Evolutionary conservation across 768 basidiomycete genomes (phyloP), one percentile per base, ranked within the genome.

Genomic region (Nidularia pulvinata): DNA sequence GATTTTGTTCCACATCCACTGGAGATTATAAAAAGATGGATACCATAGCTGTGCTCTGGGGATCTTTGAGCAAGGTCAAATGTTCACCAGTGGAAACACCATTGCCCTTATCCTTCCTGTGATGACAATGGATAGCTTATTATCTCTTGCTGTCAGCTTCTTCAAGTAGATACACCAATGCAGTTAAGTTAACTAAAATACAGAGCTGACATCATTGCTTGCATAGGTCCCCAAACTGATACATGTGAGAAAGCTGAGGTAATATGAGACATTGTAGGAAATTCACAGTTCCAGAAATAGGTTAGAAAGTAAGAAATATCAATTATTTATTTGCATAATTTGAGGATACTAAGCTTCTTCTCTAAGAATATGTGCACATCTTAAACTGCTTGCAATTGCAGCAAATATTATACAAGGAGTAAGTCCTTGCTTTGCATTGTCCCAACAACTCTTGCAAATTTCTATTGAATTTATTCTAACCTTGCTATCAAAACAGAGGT

Each of bases 91-190:
- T 49, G 37, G 49, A 4, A 59, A 60, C 16, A 10, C 34, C 7
- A 39, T 62, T 6, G 62, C 66, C 9, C 49, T 74, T 7, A 51
- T 75, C 30, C 63, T 62, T 32, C 61, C 72, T n/a, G 67, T 66
- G 1, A 53, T 69, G 22, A 72, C 71, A 63, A 14, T 76, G 72
- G 71, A 71, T 67, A 7, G 59, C 66, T 6, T 64, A 70, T 37
- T 68, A 63, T 22, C 56, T 59, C 32, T 68, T 61, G 52, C 9
- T 19, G 25, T 7, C 45, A 22, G 9, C 45, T 46, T 10, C 10
- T 22, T 30, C 7, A 13, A 13, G 45, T 46, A 9, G 45, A 46
- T 9, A 22, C 7, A 9, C 9, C 45, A 46, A 13, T 46, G 9
- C 13, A 19, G 25, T 13, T 19, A n/a, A 7, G 9, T 7, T 46